Evolutionary conservation across 345 rosid species (phyloP).

Genomic region (Sonneratia alba): DNA sequence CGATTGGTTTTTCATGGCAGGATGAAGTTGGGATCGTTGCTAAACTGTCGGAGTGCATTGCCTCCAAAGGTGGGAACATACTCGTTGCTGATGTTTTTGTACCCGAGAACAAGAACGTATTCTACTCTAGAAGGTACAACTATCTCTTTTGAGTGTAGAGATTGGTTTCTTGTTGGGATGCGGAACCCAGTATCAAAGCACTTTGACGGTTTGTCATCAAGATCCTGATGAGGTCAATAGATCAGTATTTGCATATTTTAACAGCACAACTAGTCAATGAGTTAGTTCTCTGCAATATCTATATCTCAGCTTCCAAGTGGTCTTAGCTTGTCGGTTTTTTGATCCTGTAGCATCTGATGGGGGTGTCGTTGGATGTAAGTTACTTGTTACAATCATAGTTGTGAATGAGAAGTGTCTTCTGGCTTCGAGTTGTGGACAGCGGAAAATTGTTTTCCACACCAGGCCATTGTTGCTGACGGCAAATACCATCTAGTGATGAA

Average conservation of each 20-base stretch:
- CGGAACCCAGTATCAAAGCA: not conserved
- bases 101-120: conserved; percentile 62
- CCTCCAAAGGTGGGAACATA: conserved; percentile 86
- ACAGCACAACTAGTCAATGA: not conserved
- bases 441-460: not conserved
- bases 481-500: not conserved
- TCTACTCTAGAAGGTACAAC: conserved; percentile 72
- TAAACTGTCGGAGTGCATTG: conserved; percentile 79
- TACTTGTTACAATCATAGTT: not conserved
- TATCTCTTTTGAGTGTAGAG: not conserved
- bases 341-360: not conserved
- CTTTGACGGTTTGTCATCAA: not conserved
- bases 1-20: conserved; percentile 18
- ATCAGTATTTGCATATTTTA: not conserved
- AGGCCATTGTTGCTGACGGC: not conserved
- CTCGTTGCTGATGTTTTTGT: conserved; percentile 86
- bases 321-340: not conserved
- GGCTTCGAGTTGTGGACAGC: not conserved
- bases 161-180: conserved; percentile 9
- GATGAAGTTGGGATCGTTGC: conserved; percentile 90
- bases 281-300: not conserved
- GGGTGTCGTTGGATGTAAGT: not conserved
- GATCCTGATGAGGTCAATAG: not conserved
- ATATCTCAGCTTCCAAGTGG: not conserved
- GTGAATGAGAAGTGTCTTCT: not conserved